A percentile compares a stretch with the other conserved stretches of the same genome.
phyloP scores from a whole-genome alignment of 2,329 filamentous ascomycete genomes.

The Ascochyta pisi region DNA sequence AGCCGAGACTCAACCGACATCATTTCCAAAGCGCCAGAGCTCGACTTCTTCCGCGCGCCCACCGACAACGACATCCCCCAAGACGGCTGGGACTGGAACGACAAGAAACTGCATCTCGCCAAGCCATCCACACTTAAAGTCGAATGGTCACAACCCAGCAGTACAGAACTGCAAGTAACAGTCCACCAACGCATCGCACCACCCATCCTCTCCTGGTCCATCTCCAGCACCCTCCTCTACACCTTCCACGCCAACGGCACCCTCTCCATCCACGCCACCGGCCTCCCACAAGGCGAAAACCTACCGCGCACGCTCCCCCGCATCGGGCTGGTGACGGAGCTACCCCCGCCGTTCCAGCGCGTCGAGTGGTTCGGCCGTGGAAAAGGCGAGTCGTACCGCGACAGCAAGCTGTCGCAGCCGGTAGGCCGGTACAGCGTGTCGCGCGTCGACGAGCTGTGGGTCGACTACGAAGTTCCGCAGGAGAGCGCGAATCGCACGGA shows the following conservation, averaged over 20 bases:
- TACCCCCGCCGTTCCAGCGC: conserved; percentile 56
- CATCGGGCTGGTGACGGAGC: conserved; percentile 65
- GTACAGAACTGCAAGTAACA: conserved; percentile 43
- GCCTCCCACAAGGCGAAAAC: conserved; percentile 57
- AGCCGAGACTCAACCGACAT: conserved; percentile 40
- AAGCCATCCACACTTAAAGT: conserved; percentile 37
- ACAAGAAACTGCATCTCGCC: conserved; percentile 39
- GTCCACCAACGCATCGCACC: conserved; percentile 63
- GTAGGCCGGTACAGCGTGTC: conserved; percentile 57
- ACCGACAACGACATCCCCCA: conserved; percentile 69
- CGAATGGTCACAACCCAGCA: conserved; percentile 44
- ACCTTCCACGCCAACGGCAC: conserved; percentile 56
- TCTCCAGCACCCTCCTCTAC: conserved; percentile 57
- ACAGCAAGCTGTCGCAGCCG: conserved; percentile 67
- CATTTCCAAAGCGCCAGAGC: conserved; percentile 45
- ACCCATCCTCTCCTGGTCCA: conserved; percentile 64
- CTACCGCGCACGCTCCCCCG: conserved; percentile 65
- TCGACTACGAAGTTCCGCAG: conserved; percentile 71
- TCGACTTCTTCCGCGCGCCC: conserved; percentile 67
- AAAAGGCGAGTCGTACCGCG: conserved; percentile 69
- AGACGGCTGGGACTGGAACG: conserved; percentile 65
- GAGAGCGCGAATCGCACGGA: conserved; percentile 71
- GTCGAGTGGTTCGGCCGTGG: conserved; percentile 70
- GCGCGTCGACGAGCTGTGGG: conserved; percentile 59
- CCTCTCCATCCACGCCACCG: conserved; percentile 56